A percentile compares a stretch with the other conserved stretches of the same genome.
phyloP scores from a whole-genome alignment of 2,329 filamentous ascomycete genomes.

The Monilinia fructicola region DNA sequence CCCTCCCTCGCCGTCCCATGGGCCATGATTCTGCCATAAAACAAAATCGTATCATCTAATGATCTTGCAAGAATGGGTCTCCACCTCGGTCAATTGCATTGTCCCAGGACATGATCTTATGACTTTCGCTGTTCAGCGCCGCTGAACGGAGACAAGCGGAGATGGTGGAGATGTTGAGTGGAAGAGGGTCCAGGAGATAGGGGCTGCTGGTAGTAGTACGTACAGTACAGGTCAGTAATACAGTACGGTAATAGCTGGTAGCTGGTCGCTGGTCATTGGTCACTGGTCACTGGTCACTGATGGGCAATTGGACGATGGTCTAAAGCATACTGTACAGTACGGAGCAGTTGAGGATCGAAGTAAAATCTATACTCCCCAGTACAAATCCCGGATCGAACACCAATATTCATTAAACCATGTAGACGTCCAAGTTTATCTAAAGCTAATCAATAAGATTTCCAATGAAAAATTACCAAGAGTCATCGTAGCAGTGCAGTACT shows the following conservation, averaged over 20 bases:
- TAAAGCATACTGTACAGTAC: no score
- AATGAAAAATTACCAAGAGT: slow-evolving; percentile 67
- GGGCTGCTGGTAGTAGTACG: slow-evolving; percentile 48
- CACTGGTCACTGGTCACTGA: no score
- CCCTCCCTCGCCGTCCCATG: background rate
- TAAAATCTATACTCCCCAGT: no score
- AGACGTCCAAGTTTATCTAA: slow-evolving; percentile 52
- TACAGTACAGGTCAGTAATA: slow-evolving; percentile 41
- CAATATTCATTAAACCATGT: background rate
- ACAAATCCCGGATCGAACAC: no score
- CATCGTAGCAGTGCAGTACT: no score
- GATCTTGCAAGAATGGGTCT: no score
- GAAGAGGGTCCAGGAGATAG: slow-evolving; percentile 39
- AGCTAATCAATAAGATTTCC: slow-evolving; percentile 53
- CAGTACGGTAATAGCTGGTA: no score
- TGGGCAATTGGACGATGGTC: no score
- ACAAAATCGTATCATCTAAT: no score
- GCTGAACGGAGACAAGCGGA: slow-evolving; percentile 43
- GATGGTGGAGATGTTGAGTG: slow-evolving; percentile 43
- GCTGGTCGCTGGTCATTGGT: no score
- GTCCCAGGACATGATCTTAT: slow-evolving; percentile 13
- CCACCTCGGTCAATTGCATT: slow-evolving; percentile 11
- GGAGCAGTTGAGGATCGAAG: no score
- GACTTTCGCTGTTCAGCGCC: no score
- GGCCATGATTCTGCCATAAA: background rate